phyloP scores from a whole-genome alignment of 1,284 basidiomycete genomes.

The Crucibulum cyathiforme region DNA sequence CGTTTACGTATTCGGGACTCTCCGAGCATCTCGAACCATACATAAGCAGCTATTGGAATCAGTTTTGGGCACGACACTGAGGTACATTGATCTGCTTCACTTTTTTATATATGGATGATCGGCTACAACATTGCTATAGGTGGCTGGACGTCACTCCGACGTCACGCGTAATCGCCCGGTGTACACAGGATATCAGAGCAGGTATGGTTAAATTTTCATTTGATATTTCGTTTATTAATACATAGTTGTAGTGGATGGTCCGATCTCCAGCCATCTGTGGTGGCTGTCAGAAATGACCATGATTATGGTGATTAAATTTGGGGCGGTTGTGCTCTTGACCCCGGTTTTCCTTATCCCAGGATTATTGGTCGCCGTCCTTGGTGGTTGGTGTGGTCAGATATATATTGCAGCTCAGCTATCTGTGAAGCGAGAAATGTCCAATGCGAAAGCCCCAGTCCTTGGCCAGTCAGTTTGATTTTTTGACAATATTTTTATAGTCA shows the following conservation, averaged over 20 bases:
- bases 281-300: constrained; percentile 21
- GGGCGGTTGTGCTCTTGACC: constrained; percentile 36
- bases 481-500: background rate
- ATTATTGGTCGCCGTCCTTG: constrained; percentile 31
- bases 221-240: background rate
- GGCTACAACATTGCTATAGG: constrained; percentile 25
- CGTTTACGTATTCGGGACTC: constrained; percentile 42
- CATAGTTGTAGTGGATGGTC: background rate
- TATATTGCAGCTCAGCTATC: constrained; percentile 13
- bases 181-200: constrained; percentile 59
- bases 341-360: constrained; percentile 40
- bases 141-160: constrained; percentile 64
- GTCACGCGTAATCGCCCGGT: constrained; percentile 59
- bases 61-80: constrained; percentile 55
- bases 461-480: constrained; percentile 48
- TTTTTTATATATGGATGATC: constrained; percentile 47
- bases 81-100: constrained; percentile 15
- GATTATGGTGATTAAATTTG: constrained; percentile 38
- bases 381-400: constrained; percentile 33
- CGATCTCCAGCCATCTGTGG: background rate
- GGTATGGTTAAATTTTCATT: constrained; percentile 3
- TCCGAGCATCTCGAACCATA: constrained; percentile 47
- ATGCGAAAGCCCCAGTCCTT: constrained; percentile 56
- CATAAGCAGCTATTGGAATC: constrained; percentile 45
- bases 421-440: constrained; percentile 6